These are phyloP conservation scores for Fagopyrum tataricum DNA, from an alignment of 148 eudicot genomes.

Conservation along the genomic window DNA sequence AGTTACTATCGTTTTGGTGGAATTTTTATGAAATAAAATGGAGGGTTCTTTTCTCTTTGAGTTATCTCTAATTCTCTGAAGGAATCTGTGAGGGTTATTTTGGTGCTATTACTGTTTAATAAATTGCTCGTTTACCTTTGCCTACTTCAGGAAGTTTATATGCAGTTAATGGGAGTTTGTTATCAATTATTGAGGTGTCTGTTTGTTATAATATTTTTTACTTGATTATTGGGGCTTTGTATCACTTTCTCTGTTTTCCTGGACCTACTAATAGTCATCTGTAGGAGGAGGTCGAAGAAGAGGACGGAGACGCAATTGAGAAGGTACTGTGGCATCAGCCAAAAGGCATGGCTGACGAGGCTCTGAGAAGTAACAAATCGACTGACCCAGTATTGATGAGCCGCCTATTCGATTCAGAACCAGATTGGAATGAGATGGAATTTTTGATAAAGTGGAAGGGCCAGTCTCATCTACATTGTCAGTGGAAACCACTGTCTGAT, in stretches of 20 bases:
- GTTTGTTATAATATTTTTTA: too few species aligned
- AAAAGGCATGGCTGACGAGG: slow-evolving; percentile 94
- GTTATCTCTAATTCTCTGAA: too few species aligned
- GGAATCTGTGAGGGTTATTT: not conserved
- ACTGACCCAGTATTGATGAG: slow-evolving; percentile 67
- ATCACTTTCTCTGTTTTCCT: not conserved
- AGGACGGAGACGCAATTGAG: slow-evolving; percentile 81
- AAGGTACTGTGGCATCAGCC: slow-evolving; percentile 97
- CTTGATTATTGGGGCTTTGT: not conserved
- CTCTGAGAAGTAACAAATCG: slow-evolving; percentile 54
- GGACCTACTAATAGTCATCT: not conserved
- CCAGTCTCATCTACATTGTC: slow-evolving; percentile 90
- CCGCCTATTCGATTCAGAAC: slow-evolving; percentile 73
- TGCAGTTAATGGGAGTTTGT: not conserved
- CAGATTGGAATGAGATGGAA: slow-evolving; percentile 87
- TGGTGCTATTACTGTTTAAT: too few species aligned
- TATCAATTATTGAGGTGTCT: not conserved
- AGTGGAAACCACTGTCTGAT: slow-evolving; percentile 73
- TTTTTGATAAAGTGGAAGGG: slow-evolving; percentile 98
- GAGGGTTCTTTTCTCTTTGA: too few species aligned
- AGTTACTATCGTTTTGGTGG: too few species aligned
- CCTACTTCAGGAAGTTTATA: too few species aligned
- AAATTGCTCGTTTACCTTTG: too few species aligned
- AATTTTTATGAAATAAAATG: too few species aligned
- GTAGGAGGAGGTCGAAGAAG: slow-evolving; percentile 87